A percentile compares a stretch with the other conserved stretches of the same genome.
phyloP scores from a whole-genome alignment of 441 rosid species.

The Aquilaria agallochum region DNA sequence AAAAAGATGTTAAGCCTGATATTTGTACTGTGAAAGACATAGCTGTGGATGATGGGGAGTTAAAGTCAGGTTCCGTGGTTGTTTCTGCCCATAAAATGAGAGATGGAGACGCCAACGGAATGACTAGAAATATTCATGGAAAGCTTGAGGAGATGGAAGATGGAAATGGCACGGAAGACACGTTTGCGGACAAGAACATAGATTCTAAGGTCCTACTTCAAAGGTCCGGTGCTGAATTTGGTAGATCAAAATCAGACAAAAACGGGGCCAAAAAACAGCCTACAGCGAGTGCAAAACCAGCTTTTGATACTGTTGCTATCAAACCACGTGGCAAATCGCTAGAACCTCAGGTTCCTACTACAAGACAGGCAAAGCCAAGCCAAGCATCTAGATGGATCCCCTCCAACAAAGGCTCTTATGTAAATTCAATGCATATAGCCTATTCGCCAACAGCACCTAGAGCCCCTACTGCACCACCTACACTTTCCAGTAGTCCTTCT shows the following conservation, averaged over 20 bases:
- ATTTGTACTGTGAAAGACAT: conserved; percentile 78
- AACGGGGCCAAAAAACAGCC: conserved; percentile 47
- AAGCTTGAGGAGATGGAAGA: conserved; percentile 34
- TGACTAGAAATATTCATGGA: conserved; percentile 33
- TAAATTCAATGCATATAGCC: conserved; percentile 74
- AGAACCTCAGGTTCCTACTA: conserved; percentile 47
- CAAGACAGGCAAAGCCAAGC: conserved; percentile 70
- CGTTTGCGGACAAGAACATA: conserved; percentile 13
- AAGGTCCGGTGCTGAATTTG: conserved; percentile 30
- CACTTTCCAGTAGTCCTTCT: conserved; percentile 41
- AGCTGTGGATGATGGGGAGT: conserved; percentile 69
- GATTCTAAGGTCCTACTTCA: conserved; percentile 30
- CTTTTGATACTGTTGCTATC: conserved; percentile 38
- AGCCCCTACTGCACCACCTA: conserved; percentile 61
- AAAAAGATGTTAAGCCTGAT: conserved; percentile 43
- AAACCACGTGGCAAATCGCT: conserved; percentile 60
- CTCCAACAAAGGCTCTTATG: conserved; percentile 72
- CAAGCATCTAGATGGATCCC: conserved; percentile 83
- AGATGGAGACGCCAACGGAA: conserved; percentile 29
- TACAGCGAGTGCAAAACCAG: conserved; percentile 32
- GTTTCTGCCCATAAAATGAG: conserved; percentile 29
- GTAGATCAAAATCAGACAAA: conserved; percentile 45
- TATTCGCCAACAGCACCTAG: conserved; percentile 77
- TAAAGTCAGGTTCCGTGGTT: conserved; percentile 24
- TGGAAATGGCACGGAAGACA: conserved; percentile 37